Conservation (phyloP, 106 monocot genomes). For the Allium cepa region DNA sequence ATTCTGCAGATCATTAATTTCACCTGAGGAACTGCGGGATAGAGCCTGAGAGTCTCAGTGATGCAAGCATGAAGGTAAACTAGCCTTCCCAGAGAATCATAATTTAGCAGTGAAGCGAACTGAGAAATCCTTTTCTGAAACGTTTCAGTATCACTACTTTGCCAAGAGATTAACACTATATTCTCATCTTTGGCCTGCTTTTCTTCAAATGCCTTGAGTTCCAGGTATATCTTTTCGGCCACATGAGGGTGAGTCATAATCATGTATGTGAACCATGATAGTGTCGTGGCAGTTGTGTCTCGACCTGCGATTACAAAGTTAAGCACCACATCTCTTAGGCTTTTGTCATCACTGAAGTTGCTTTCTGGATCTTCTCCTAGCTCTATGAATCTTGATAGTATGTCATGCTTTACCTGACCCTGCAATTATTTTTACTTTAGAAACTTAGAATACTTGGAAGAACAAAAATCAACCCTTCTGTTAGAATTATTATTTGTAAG, state of each 20-base stretch:
- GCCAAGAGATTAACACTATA: conserved; percentile 9
- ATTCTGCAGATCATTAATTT: neutral
- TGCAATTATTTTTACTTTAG: neutral
- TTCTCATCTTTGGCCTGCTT: conserved; percentile 43
- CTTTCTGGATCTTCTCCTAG: conserved; percentile 43
- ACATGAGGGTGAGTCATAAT: conserved; percentile 45
- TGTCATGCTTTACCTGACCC: conserved; percentile 71
- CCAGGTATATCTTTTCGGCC: conserved; percentile 46
- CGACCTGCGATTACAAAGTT: conserved; percentile 88
- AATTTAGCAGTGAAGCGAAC: conserved; percentile 55
- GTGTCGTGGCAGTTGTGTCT: conserved; percentile 82
- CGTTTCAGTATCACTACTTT: conserved; percentile 17
- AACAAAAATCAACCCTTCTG: no score
- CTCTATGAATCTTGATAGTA: conserved; percentile 93
- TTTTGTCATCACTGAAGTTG: conserved; percentile 61
- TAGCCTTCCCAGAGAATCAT: conserved; percentile 57
- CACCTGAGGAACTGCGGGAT: conserved; percentile 92
- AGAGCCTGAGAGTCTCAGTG: conserved; percentile 74
- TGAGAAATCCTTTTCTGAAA: conserved; percentile 36
- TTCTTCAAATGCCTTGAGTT: conserved; percentile 55
- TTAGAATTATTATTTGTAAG: no score
- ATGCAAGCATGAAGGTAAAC: conserved; percentile 70
- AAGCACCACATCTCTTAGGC: conserved; percentile 77
- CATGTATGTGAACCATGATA: conserved; percentile 90
- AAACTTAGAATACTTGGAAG: no score